Evolutionary conservation across 2,329 filamentous ascomycete genomes (phyloP).

Genomic region (Dactylellina drechsleri): DNA sequence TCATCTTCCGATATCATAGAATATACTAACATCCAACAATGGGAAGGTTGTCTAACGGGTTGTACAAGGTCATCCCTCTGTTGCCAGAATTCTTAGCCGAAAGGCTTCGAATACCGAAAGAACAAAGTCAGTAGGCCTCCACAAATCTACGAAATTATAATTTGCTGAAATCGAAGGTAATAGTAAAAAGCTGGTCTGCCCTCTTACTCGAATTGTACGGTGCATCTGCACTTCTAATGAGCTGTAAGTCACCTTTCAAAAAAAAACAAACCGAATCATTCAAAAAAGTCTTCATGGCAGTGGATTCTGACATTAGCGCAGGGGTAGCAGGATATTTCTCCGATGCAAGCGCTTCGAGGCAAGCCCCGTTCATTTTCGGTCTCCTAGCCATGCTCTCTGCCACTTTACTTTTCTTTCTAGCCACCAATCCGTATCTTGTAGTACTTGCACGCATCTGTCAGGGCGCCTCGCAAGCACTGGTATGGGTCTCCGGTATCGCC

Average conservation of each 20-base stretch:
- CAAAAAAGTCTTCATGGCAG: too few relatives aligned
- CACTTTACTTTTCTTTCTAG: constrained; percentile 6
- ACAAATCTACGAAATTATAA: background rate
- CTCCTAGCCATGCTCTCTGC: background rate
- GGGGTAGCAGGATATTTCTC: constrained; percentile 9
- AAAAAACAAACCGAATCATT: too few relatives aligned
- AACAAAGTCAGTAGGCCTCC: background rate
- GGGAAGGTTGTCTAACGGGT: too few relatives aligned
- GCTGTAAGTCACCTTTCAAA: background rate
- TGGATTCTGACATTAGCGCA: background rate
- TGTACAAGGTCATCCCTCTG: constrained; percentile 6
- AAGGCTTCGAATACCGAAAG: background rate
- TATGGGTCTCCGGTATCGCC: constrained; percentile 5
- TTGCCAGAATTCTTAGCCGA: constrained; percentile 7
- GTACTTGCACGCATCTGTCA: background rate
- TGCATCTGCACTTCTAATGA: background rate
- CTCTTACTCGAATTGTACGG: constrained; percentile 5
- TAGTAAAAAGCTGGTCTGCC: background rate
- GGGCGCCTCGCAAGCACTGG: background rate
- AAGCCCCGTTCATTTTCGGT: background rate
- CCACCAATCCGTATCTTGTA: background rate
- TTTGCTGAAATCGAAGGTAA: too few relatives aligned
- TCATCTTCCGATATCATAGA: too few relatives aligned
- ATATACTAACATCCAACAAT: too few relatives aligned
- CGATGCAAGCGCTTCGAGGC: background rate